phyloP scores from a whole-genome alignment of 176 grass and related monocot genomes.

The Carex scoparia region DNA sequence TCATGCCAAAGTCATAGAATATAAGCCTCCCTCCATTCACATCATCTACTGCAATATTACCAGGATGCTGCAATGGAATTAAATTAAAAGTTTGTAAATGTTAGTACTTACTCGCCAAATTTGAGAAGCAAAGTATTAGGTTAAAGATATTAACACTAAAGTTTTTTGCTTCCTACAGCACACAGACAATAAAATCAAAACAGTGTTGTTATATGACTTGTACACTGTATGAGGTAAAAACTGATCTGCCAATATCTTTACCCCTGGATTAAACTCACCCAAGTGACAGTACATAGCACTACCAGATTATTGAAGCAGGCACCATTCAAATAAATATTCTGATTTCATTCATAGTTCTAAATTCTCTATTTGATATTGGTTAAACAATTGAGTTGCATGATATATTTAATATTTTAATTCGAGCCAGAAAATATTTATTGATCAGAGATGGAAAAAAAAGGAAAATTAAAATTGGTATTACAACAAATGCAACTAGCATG shows the following conservation, averaged over 20 bases:
- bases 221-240: too few relatives aligned
- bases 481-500: neutral
- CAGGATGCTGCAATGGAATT: conserved; percentile 66
- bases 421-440: neutral
- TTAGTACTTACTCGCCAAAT: neutral
- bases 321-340: neutral
- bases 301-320: neutral
- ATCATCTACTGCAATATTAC: conserved; percentile 99
- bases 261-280: neutral
- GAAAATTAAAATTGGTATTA: neutral
- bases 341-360: neutral
- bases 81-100: conserved; percentile 16
- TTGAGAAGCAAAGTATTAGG: neutral
- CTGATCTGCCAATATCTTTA: too few relatives aligned
- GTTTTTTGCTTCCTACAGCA: too few relatives aligned
- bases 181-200: too few relatives aligned
- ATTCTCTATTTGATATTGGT: neutral
- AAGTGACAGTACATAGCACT: neutral
- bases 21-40: conserved; percentile 95
- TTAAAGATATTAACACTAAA: too few relatives aligned
- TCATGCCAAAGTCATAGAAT: conserved; percentile 99
- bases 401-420: neutral
- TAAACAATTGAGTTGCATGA: neutral
- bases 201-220: too few relatives aligned
- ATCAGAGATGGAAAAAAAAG: neutral